Percentiles rank a stretch among this genome's conserved stretches.
Evolutionary conservation across 129 eudicot species (phyloP).

Genomic region (Rutidosis leptorrhynchoides): DNA sequence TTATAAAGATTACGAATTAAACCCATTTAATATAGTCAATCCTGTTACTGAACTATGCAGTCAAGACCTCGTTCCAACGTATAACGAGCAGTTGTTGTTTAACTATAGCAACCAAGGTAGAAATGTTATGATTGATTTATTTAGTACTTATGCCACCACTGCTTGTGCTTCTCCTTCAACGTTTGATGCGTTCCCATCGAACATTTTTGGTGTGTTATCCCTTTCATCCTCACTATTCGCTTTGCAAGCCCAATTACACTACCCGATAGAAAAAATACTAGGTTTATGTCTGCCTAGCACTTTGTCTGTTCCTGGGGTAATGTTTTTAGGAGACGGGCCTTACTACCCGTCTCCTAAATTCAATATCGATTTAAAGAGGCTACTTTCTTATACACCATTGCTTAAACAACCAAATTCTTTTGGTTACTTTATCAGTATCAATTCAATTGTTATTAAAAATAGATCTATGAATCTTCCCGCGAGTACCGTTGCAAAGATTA

Average conservation of each 20-base stretch:
- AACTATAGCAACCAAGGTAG: background rate
- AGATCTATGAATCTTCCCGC: background rate
- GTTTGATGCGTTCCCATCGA: background rate
- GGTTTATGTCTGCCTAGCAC: constrained; percentile 10
- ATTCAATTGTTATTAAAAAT: background rate
- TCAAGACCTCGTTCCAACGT: background rate
- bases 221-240: constrained; percentile 6
- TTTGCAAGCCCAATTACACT: background rate
- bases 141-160: background rate
- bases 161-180: background rate
- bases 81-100: background rate
- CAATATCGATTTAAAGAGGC: background rate
- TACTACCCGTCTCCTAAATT: constrained; percentile 7
- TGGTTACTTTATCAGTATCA: constrained; percentile 20
- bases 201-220: constrained; percentile 4
- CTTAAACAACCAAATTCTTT: constrained; percentile 11
- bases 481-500: constrained; percentile 10
- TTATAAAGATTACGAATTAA: background rate
- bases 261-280: background rate
- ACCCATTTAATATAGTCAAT: background rate
- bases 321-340: constrained; percentile 4
- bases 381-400: constrained; percentile 1
- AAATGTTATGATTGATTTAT: background rate
- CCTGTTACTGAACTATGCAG: background rate
- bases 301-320: background rate